Evolutionary conservation across 176 grass and related monocot genomes (phyloP), one percentile per base, ranked within the genome.

Genomic region (Hordeum marinum): DNA sequence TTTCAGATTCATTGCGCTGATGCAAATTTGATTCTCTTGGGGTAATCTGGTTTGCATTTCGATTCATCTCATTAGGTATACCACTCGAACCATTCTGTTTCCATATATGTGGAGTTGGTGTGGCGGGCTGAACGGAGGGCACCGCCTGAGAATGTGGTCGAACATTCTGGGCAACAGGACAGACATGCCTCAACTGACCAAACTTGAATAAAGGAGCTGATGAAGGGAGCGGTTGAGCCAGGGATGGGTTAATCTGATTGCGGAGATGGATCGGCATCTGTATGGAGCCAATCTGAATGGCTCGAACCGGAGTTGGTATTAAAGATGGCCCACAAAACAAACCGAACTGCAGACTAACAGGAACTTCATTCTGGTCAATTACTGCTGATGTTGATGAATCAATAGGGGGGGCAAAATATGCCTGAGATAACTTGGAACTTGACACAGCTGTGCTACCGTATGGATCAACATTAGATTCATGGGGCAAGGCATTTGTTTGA

Each of bases 211-310:
- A 64, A 64, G 96, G 91, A 81, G 87, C 26, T 15, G 86, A 80
- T 79, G 91, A 90, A 92, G 91, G 80, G 77, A 84, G 81, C 48
- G 86, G 82, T 76, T 95, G 96, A 81, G 83, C 37, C 57, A 92
- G 43, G 50, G 90, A 85, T 75, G 88, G 93, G 24, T 78, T 88
- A 84, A 89, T 73, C 83, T 94, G 93, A 73, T 86, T 90, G 72
- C 94, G 93, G 63, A 94, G 82, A 91, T 98, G 88, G 82, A 98
- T 98, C 23, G 93, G 96, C 96, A 98, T 98, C 67, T 98, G 96
- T 85, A 98, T 94, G 23, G 96, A 98, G 84, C 96, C 96, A 89
- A 98, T 96, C 82, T 98, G 93, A 89, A 98, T 98, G 65, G 93
- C 93, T 85, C 88, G 93, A 89, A 95, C 83, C 17, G 86, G 88